Evolutionary conservation across 352 stramenopile species (phyloP).

Genomic region (Globisporangium cederbergense): DNA sequence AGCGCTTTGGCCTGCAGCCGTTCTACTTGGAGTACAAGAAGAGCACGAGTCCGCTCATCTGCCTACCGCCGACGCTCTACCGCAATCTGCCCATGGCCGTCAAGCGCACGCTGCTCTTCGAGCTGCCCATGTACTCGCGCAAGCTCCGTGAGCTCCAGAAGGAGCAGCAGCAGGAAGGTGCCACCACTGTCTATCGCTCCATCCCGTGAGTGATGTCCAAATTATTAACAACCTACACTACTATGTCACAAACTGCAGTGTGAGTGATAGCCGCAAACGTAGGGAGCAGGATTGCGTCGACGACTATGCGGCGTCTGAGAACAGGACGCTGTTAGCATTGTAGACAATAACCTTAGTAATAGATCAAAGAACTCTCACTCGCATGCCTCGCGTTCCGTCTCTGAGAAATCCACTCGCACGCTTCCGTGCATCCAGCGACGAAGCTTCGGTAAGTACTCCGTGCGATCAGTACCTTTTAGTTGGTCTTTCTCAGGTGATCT

Average conservation of each 20-base stretch:
- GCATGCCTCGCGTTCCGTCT: too few species aligned
- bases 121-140: slow-evolving; percentile 53
- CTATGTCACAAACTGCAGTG: background rate
- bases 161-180: slow-evolving; percentile 12
- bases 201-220: slow-evolving; percentile 20
- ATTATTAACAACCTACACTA: background rate
- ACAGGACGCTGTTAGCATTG: too few species aligned
- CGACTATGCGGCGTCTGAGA: too few species aligned
- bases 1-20: slow-evolving; percentile 49
- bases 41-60: slow-evolving; percentile 55
- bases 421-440: too few species aligned
- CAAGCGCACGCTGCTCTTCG: slow-evolving; percentile 49
- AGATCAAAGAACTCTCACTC: too few species aligned
- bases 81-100: slow-evolving; percentile 26
- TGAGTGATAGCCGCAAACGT: background rate
- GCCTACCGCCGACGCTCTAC: slow-evolving; percentile 45
- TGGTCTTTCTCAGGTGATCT: too few species aligned
- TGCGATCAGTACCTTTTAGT: too few species aligned
- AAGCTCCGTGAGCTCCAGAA: slow-evolving; percentile 33
- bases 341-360: too few species aligned
- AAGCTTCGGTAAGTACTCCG: too few species aligned
- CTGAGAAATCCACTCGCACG: too few species aligned
- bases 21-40: slow-evolving; percentile 67
- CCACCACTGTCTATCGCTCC: slow-evolving; percentile 26
- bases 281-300: too few species aligned